These are phyloP conservation scores for Chenopodium album DNA, from an alignment of 148 eudicot genomes.

Conservation along the genomic window DNA sequence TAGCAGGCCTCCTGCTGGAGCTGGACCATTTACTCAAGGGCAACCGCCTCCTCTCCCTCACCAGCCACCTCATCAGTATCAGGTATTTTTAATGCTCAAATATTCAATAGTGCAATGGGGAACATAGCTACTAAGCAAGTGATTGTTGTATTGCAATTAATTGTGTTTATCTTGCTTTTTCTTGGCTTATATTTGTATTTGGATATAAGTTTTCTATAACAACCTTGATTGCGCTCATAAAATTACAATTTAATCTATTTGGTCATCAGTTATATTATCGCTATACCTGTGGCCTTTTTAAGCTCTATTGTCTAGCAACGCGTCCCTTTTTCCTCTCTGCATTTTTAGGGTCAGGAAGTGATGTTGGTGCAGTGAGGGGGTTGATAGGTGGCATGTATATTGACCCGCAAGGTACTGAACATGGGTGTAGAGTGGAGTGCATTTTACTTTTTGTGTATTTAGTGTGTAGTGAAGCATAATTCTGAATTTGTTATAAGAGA, in stretches of 20 bases:
- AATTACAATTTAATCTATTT: neutral
- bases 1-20: constrained; percentile 46
- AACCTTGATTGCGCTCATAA: neutral
- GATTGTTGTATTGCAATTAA: neutral
- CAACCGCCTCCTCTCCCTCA: constrained; percentile 55
- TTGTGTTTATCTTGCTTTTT: neutral
- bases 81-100: constrained; percentile 38
- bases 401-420: neutral
- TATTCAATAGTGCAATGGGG: neutral
- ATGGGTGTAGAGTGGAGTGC: neutral
- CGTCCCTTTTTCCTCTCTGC: neutral
- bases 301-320: neutral
- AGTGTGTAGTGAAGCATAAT: neutral
- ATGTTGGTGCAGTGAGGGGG: neutral
- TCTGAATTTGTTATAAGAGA: neutral
- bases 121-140: neutral
- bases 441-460: neutral
- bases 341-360: neutral
- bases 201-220: too few relatives aligned
- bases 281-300: neutral
- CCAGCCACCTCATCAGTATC: constrained; percentile 72
- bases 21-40: constrained; percentile 69
- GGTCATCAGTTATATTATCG: neutral
- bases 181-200: neutral
- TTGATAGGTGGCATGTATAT: neutral